These are phyloP conservation scores for Papiliotrema nemorosa DNA, from an alignment of 1,284 basidiomycete species.

Conservation along the genomic window DNA sequence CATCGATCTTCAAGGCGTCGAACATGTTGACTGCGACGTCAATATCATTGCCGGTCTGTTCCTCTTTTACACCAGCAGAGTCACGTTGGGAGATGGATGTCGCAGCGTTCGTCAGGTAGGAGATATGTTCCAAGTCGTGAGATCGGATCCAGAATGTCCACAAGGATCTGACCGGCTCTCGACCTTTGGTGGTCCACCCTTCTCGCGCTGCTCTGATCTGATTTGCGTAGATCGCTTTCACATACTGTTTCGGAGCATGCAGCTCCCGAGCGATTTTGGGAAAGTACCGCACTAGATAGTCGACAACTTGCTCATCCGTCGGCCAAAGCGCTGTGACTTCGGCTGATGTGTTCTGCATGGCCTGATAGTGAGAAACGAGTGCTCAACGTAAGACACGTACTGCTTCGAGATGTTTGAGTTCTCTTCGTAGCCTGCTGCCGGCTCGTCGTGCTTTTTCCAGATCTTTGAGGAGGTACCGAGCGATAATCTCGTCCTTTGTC, in stretches of 20 bases:
- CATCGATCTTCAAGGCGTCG: background rate
- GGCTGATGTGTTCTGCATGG: background rate
- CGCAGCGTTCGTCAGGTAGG: background rate
- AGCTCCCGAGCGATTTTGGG: constrained; percentile 8
- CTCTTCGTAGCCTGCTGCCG: background rate
- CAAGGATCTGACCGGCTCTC: background rate
- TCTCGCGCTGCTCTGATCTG: constrained; percentile 23
- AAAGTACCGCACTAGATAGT: background rate
- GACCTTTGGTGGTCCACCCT: constrained; percentile 6
- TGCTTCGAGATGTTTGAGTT: background rate
- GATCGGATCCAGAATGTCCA: constrained; percentile 21
- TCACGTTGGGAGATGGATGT: background rate
- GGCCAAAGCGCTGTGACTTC: background rate
- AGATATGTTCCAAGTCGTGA: constrained; percentile 14
- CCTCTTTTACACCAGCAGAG: background rate
- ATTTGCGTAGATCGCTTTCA: background rate
- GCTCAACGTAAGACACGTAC: background rate
- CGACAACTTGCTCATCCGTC: background rate
- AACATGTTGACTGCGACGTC: background rate
- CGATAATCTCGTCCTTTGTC: constrained; percentile 59
- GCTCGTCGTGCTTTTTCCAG: constrained; percentile 23
- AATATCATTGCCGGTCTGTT: background rate
- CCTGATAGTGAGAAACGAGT: background rate
- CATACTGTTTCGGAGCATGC: background rate
- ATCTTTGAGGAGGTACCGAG: constrained; percentile 58